These are phyloP conservation scores for Thozetella sp. DNA, from an alignment of 495 filamentous ascomycete genomes.

Conservation along the genomic window DNA sequence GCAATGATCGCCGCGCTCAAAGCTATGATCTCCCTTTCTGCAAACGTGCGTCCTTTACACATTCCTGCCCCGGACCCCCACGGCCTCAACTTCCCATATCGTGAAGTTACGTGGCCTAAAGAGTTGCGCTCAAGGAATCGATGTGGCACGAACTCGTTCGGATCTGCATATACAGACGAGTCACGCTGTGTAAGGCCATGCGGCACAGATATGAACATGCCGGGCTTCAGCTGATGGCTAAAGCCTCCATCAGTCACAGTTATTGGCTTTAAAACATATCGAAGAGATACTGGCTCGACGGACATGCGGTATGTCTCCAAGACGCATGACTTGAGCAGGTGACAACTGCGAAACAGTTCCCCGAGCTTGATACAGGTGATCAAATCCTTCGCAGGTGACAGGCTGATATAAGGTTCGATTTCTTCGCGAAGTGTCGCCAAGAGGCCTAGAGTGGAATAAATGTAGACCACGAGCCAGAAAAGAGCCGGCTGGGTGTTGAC, in stretches of 20 bases:
- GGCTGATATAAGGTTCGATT: neutral
- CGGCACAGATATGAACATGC: slow-evolving; percentile 5
- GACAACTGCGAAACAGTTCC: slow-evolving; percentile 5
- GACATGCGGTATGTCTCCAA: slow-evolving; percentile 12
- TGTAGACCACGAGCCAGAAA: slow-evolving; percentile 4
- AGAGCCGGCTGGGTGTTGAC: slow-evolving; percentile 7
- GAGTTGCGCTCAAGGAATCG: slow-evolving; percentile 17
- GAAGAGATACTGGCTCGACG: slow-evolving; percentile 12
- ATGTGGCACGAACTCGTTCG: slow-evolving; percentile 15
- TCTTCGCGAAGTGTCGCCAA: slow-evolving; percentile 1
- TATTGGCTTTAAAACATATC: slow-evolving; percentile 6
- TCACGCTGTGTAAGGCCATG: slow-evolving; percentile 13
- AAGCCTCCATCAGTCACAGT: slow-evolving; percentile 4
- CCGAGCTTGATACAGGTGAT: neutral
- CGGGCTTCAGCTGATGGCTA: slow-evolving; percentile 2
- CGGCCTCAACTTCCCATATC: slow-evolving; percentile 13
- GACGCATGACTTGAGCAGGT: slow-evolving; percentile 10
- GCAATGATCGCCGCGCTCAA: slow-evolving; percentile 11
- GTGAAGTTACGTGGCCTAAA: neutral
- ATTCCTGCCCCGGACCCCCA: slow-evolving; percentile 13
- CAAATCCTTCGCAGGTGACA: neutral
- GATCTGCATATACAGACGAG: slow-evolving; percentile 9
- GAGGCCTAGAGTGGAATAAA: slow-evolving; percentile 7
- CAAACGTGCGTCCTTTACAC: slow-evolving; percentile 17
- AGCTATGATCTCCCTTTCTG: slow-evolving; percentile 18